phyloP scores from a whole-genome alignment of 116 monocot species.

The Phalaenopsis hybrid region DNA sequence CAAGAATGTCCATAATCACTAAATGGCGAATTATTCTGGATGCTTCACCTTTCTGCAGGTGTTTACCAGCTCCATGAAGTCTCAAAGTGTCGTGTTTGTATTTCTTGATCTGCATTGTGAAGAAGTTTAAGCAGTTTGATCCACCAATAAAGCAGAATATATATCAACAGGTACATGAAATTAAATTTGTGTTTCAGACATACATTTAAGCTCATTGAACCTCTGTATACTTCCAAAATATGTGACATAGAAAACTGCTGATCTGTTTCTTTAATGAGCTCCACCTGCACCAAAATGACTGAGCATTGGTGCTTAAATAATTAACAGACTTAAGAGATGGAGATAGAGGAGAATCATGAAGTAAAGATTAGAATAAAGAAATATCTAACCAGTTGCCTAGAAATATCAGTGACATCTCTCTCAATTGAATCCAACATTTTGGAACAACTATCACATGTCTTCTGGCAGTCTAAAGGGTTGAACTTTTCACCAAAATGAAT shows the following conservation, averaged over 20 bases:
- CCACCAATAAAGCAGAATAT: not conserved
- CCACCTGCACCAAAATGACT: conserved; percentile 40
- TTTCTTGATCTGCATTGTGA: conserved; percentile 59
- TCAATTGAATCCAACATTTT: conserved; percentile 50
- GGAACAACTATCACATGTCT: conserved; percentile 86
- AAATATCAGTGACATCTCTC: conserved; percentile 77
- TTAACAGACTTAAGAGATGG: not conserved
- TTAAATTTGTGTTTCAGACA: conserved; percentile 7
- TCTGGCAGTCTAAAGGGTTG: conserved; percentile 58
- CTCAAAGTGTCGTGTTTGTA: conserved; percentile 48
- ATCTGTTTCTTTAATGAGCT: conserved; percentile 60
- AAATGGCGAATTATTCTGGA: conserved; percentile 80
- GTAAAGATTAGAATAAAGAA: not conserved
- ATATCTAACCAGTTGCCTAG: conserved; percentile 66
- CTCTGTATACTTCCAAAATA: conserved; percentile 82
- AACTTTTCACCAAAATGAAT: conserved; percentile 98
- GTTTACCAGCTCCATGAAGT: conserved; percentile 90
- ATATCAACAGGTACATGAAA: not conserved
- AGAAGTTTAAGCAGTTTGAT: not conserved
- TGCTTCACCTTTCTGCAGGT: conserved; percentile 67
- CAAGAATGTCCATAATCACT: conserved; percentile 72
- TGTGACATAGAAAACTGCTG: conserved; percentile 68
- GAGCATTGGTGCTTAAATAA: not conserved
- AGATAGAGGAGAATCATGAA: not conserved
- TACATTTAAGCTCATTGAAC: conserved; percentile 82